phyloP scores from a whole-genome alignment of 257 asterid genomes.

The Solanum arcanum region DNA sequence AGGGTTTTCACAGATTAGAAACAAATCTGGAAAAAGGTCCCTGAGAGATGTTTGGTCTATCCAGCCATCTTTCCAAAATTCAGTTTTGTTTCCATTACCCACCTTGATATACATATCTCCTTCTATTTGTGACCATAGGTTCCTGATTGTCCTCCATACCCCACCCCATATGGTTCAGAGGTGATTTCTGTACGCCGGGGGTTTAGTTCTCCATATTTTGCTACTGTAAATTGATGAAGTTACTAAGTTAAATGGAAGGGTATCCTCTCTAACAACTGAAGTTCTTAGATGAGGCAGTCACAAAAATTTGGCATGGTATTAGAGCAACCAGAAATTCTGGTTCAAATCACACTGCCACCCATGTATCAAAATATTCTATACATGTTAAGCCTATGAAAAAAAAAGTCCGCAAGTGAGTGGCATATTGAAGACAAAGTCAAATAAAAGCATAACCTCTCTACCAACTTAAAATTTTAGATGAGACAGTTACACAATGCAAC shows the following conservation, averaged over 20 bases:
- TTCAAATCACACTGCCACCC: not conserved
- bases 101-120: not conserved
- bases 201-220: not conserved
- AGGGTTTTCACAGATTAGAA: not conserved
- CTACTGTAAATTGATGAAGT: not conserved
- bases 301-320: not conserved
- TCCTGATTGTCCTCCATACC: not conserved
- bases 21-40: not conserved
- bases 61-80: not conserved
- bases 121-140: not conserved
- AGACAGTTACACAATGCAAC: not conserved
- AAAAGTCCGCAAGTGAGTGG: not conserved
- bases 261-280: not conserved
- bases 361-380: not conserved
- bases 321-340: not conserved
- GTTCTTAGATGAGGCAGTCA: not conserved
- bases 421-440: not conserved
- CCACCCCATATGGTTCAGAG: not conserved
- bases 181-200: not conserved
- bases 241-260: not conserved
- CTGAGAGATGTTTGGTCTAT: not conserved
- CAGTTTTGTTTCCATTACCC: not conserved
- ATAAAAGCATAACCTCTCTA: not conserved
- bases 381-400: not conserved
- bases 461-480: not conserved